Conservation (phyloP, 148 eudicot species). For the Amaranthus palmeri region DNA sequence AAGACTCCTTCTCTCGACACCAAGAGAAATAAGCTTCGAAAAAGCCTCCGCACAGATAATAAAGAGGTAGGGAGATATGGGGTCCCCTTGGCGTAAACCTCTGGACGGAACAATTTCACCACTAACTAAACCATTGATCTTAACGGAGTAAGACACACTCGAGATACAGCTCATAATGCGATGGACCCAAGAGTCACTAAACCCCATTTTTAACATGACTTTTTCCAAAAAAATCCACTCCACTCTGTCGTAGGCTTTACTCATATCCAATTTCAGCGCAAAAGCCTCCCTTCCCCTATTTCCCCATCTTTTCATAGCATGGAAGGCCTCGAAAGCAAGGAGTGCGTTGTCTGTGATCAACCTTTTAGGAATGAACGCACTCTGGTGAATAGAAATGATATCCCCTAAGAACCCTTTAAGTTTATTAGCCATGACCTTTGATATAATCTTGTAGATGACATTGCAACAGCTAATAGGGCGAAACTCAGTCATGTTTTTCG, state of each 20-base stretch:
- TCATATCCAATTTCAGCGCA: not conserved
- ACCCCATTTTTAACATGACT: not conserved
- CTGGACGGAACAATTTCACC: too few species aligned
- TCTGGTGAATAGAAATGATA: not conserved
- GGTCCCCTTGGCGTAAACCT: too few species aligned
- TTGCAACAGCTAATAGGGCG: not conserved
- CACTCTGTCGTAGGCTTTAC: slow-evolving; percentile 2
- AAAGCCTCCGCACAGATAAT: too few species aligned
- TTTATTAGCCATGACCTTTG: not conserved
- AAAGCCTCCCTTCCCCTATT: not conserved
- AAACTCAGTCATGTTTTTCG: not conserved
- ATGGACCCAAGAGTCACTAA: too few species aligned
- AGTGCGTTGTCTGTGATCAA: not conserved
- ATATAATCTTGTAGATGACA: not conserved
- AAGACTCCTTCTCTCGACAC: too few species aligned
- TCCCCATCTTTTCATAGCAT: not conserved
- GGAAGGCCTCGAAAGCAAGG: not conserved
- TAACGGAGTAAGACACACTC: too few species aligned
- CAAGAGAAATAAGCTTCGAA: too few species aligned
- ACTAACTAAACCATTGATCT: too few species aligned
- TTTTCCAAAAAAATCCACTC: not conserved
- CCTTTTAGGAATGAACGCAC: not conserved
- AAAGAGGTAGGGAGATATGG: too few species aligned
- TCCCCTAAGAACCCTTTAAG: not conserved
- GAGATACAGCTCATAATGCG: too few species aligned